Evolutionary conservation across 352 stramenopile genomes (phyloP).

Genomic region (Phytophthora hybrid): DNA sequence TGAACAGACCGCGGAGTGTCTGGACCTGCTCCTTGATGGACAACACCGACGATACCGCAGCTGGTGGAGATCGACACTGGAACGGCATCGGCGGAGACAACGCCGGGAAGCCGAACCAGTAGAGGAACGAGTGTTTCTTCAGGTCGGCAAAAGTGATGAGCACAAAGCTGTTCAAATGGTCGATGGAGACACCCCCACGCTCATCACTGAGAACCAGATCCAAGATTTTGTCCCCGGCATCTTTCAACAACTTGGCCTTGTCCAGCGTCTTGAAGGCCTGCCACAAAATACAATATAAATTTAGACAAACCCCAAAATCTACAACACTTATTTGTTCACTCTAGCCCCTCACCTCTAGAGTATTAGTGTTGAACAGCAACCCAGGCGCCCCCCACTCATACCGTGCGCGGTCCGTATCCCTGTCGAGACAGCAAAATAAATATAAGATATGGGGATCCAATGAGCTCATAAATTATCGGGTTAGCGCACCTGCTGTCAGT

Average conservation of each 20-base stretch:
- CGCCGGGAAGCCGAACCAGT: conserved; percentile 94
- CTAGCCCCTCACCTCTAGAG: conserved; percentile 67
- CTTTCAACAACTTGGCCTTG: conserved; percentile 75
- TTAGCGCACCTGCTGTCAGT: conserved; percentile 13
- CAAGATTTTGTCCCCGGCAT: conserved; percentile 50
- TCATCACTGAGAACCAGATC: conserved; percentile 36
- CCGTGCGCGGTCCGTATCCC: conserved; percentile 54
- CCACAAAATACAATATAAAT: not conserved
- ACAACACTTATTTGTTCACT: too few relatives aligned
- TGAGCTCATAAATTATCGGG: too few relatives aligned
- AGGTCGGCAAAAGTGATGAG: conserved; percentile 93
- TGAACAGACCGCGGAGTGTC: conserved; percentile 51
- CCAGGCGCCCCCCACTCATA: conserved; percentile 85
- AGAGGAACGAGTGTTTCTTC: conserved; percentile 94
- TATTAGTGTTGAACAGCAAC: conserved; percentile 87
- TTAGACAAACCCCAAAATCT: conserved; percentile 7
- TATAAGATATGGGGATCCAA: too few relatives aligned
- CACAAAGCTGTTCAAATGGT: conserved; percentile 86
- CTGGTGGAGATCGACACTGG: conserved; percentile 37
- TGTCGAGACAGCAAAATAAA: too few relatives aligned
- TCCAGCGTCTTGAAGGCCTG: conserved; percentile 89
- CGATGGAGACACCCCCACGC: conserved; percentile 31
- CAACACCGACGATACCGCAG: conserved; percentile 44
- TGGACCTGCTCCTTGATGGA: conserved; percentile 49
- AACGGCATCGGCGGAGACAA: conserved; percentile 57